A percentile compares a stretch with the other conserved stretches of the same genome.
Evolutionary conservation across 2,329 filamentous ascomycete genomes (phyloP).

Genomic region (Fusarium sp.): DNA sequence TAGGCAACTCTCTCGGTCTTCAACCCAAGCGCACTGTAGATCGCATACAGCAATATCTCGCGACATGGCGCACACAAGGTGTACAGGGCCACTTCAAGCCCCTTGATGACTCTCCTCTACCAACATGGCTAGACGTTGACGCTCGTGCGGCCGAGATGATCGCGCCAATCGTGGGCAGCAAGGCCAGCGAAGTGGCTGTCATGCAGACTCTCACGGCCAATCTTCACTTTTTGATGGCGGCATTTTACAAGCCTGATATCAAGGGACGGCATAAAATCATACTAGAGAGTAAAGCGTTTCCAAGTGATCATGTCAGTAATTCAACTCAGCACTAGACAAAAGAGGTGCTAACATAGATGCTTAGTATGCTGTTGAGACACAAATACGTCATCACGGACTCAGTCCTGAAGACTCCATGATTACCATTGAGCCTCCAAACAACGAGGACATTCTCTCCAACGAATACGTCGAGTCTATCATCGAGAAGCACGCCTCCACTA

Average conservation of each 20-base stretch:
- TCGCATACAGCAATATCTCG: constrained; percentile 74
- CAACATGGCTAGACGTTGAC: constrained; percentile 80
- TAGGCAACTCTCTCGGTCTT: constrained; percentile 85
- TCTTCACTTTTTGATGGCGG: constrained; percentile 81
- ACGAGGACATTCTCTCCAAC: constrained; percentile 69
- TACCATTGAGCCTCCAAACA: constrained; percentile 69
- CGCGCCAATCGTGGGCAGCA: constrained; percentile 76
- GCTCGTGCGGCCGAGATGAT: constrained; percentile 74
- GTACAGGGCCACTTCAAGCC: constrained; percentile 83
- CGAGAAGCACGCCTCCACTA: constrained; percentile 73
- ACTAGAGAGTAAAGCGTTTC: constrained; percentile 85
- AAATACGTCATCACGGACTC: constrained; percentile 76
- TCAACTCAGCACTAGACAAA: no score
- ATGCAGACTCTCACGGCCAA: constrained; percentile 88
- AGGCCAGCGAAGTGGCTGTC: constrained; percentile 76
- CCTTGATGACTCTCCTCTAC: constrained; percentile 72
- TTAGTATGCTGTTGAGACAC: constrained; percentile 82
- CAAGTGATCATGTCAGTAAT: constrained; percentile 76
- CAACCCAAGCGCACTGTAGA: constrained; percentile 73
- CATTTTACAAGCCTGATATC: constrained; percentile 78
- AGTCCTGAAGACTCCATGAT: constrained; percentile 75
- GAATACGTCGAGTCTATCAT: constrained; percentile 78
- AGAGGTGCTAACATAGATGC: constrained; percentile 10
- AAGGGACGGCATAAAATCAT: constrained; percentile 75
- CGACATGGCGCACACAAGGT: constrained; percentile 82